A percentile compares a stretch with the other conserved stretches of the same genome.
Conservation (phyloP, 371 early-diverging fungal genomes). For the Rhizomucor pusillus region DNA sequence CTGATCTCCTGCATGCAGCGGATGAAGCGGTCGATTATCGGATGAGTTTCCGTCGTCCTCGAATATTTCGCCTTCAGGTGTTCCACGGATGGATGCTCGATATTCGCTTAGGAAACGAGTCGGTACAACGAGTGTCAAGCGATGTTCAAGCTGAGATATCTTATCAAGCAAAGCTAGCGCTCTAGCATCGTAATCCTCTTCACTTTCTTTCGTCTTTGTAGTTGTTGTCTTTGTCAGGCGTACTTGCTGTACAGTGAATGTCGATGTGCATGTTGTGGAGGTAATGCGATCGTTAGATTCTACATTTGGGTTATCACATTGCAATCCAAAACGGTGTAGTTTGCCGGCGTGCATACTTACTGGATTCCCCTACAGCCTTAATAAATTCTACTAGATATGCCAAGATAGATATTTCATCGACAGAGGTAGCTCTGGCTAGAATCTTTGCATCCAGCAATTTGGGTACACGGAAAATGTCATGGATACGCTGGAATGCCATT, state of each 20-base stretch:
- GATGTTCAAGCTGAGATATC: conserved; percentile 29
- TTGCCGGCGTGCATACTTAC: too few relatives aligned
- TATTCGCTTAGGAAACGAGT: conserved; percentile 26
- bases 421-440: conserved; percentile 11
- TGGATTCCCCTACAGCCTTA: conserved; percentile 4
- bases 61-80: conserved; percentile 9
- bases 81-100: conserved; percentile 5
- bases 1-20: conserved; percentile 39
- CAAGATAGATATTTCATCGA: conserved; percentile 20
- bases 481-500: conserved; percentile 21
- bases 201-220: conserved; percentile 7
- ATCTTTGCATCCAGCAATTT: conserved; percentile 16
- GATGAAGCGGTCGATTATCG: conserved; percentile 26
- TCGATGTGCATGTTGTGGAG: conserved; percentile 17
- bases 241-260: conserved; percentile 33
- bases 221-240: conserved; percentile 35
- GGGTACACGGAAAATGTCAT: conserved; percentile 21
- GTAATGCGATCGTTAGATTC: too few relatives aligned
- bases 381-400: conserved; percentile 21
- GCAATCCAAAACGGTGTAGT: too few relatives aligned
- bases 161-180: conserved; percentile 24
- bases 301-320: too few relatives aligned
- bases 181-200: conserved; percentile 26
- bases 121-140: conserved; percentile 28
- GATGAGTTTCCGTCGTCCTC: conserved; percentile 4